Conservation (phyloP, 805 yeast genomes). For the Saturnispora kantuleensis region DNA sequence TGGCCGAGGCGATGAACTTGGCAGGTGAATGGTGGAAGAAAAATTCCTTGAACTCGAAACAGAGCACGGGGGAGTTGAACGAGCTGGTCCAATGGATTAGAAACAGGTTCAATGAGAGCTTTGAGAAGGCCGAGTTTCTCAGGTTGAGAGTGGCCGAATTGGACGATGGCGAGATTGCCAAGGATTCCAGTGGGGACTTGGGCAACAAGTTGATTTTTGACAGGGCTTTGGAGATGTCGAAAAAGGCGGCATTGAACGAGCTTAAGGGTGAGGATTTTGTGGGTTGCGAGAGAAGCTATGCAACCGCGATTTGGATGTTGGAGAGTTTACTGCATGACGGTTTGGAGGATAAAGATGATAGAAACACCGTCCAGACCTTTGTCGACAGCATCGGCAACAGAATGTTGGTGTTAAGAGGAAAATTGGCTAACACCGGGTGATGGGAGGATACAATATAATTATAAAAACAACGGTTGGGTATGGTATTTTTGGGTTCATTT, state of each 20-base stretch:
- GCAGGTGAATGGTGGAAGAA: constrained; percentile 89
- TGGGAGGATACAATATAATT: neutral
- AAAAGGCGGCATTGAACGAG: constrained; percentile 86
- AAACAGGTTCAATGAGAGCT: constrained; percentile 75
- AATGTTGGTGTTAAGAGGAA: constrained; percentile 57
- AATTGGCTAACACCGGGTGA: constrained; percentile 27
- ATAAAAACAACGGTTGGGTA: neutral
- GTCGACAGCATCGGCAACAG: constrained; percentile 76
- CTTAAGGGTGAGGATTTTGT: constrained; percentile 55
- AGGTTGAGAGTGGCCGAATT: constrained; percentile 45
- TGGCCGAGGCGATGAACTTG: constrained; percentile 76
- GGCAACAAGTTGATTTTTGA: constrained; percentile 85
- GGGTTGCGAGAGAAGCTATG: constrained; percentile 81
- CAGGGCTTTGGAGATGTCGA: constrained; percentile 85
- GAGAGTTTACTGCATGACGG: constrained; percentile 62
- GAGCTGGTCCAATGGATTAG: constrained; percentile 86
- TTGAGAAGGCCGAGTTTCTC: constrained; percentile 80
- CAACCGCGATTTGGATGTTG: constrained; percentile 92
- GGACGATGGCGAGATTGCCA: constrained; percentile 13
- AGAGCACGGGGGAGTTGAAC: constrained; percentile 30
- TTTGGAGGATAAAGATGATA: constrained; percentile 56
- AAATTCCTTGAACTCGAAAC: constrained; percentile 20
- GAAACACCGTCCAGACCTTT: constrained; percentile 66
- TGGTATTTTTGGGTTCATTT: too few relatives aligned
- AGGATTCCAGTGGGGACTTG: constrained; percentile 23